These are phyloP conservation scores for Pichia sp. DNA, from an alignment of 1,139 yeast species.

Conservation along the genomic window DNA sequence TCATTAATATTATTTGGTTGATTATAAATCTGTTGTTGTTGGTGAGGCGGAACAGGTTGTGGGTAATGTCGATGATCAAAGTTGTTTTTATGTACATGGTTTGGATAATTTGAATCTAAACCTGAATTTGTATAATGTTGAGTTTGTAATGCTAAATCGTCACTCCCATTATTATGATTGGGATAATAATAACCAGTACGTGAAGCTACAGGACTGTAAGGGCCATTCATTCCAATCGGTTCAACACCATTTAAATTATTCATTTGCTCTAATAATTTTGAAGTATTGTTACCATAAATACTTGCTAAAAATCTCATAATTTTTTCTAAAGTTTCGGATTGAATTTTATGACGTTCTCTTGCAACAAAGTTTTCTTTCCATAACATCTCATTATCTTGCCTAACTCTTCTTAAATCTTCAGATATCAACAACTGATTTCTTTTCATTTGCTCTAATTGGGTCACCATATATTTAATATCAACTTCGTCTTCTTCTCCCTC, in stretches of 20 bases:
- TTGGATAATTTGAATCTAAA: background rate
- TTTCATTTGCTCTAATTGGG: constrained; percentile 72
- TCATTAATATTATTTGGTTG: background rate
- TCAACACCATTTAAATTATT: constrained; percentile 8
- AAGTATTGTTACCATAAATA: constrained; percentile 62
- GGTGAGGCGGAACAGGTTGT: constrained; percentile 1
- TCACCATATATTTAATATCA: constrained; percentile 52
- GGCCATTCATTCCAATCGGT: constrained; percentile 15
- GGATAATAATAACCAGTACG: background rate
- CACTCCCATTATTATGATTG: background rate
- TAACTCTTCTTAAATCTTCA: constrained; percentile 74
- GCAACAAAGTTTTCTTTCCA: constrained; percentile 87
- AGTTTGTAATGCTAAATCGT: background rate
- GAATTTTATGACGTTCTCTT: constrained; percentile 78
- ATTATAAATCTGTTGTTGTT: background rate
- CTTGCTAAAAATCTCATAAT: constrained; percentile 83
- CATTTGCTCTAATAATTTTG: constrained; percentile 36
- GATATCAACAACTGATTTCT: constrained; percentile 73
- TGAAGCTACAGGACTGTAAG: background rate
- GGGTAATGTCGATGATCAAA: background rate
- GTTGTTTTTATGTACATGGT: constrained; percentile 1
- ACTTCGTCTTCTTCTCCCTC: constrained; percentile 42
- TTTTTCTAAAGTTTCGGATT: constrained; percentile 81
- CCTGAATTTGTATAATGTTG: background rate
- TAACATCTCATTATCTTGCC: constrained; percentile 79